Base-by-base conservation (phyloP, 805 yeast genomes). In the Candida fluviatilis region DNA sequence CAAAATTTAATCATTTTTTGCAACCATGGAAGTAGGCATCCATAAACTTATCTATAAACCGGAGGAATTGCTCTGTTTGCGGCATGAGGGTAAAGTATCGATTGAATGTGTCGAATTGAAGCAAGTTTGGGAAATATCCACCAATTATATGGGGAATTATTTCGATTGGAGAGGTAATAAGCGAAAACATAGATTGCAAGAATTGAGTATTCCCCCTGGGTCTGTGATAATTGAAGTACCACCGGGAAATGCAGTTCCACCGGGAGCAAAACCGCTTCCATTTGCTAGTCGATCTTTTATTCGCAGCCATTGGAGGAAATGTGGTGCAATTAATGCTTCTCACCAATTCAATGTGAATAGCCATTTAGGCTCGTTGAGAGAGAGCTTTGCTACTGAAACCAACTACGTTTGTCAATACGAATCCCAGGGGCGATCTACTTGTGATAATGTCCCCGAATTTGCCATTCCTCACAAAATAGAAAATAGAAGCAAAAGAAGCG, bases 111-210 rank as follows among this genome's bases (percentile, higher is more conserved):
- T 13, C 38, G 35, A 18, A 48, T 54, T 32, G 37, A 60, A 60
- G 40, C 60, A 60, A 45, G 24, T 6, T 52, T 36, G 47, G 63
- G 29, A 13, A 41, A 24, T 15, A 31, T 14, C 14, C 14, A 8
- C 7, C 16, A 32, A 15, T 14, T 14, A 29, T 14, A 6, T 16
- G 32, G 11, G 32, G 5, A 7, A 29, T 6, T 27, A 27, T 7
- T n/a, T 8, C 7, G 7, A 27, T 6, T 27, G 15, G 31, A 27
- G 6, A 8, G 31, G n/a, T 11, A 27, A 27, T 27, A n/a, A n/a
- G n/a, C n/a, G n/a, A n/a, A n/a, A n/a, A n/a, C n/a, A n/a, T n/a
- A n/a, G n/a, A n/a, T n/a, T n/a, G n/a, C n/a, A n/a, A n/a, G n/a
- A n/a, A n/a, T n/a, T n/a, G n/a, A 27, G 15, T 12, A 27, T 27